Base-by-base conservation (phyloP, 2,329 filamentous ascomycete species). In the Colletotrichum liriopes region DNA sequence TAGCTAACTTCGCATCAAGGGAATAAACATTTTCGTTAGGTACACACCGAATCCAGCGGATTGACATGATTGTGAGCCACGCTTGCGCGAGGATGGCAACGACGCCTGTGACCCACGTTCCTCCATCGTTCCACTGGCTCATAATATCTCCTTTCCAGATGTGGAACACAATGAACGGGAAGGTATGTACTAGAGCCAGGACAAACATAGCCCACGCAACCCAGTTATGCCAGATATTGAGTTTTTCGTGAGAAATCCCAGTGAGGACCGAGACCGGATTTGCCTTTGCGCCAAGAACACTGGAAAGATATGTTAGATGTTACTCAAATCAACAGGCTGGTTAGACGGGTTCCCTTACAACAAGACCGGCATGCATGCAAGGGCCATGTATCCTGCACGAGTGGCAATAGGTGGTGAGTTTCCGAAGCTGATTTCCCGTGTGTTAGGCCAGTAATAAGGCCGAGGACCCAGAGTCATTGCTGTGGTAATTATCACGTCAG, bases 171-270 rank as follows among this genome's bases (percentile, higher is more conserved):
- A 91, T 86, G 75, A 89, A 91, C 0, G 89, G 89, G 61, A 91
- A 90, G 0, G 88, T 90, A 75, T 91, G 89, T 7, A 91, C 74
- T 5, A 91, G 79, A 0, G 88, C 87, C 0, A 90, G 81, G 23
- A 86, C 80, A 68, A 90, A 89, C 82, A 90, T 88, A 41, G 86
- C 87, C 78, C 87, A 89, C 55, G 84, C 83, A 4, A 85, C 82
- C 86, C 86, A 89, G 60, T 84, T 83, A 75, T 90, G 88, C 76
- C 87, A 88, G n/a, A 88, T 78, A 67, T 89, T 87, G 1, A 91
- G 82, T 67, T 86, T 87, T 75, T 91, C 89, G 69, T 90, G 88
- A 0, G 87, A 84, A 14, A 90, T 81, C 0, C 88, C 88, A 0
- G 88, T 90, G 11, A 89, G 65, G 0, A 81, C 79, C 0, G 88